Base-by-base conservation (phyloP, 108 stramenopile species). In the Discostella pseudostelligera region DNA sequence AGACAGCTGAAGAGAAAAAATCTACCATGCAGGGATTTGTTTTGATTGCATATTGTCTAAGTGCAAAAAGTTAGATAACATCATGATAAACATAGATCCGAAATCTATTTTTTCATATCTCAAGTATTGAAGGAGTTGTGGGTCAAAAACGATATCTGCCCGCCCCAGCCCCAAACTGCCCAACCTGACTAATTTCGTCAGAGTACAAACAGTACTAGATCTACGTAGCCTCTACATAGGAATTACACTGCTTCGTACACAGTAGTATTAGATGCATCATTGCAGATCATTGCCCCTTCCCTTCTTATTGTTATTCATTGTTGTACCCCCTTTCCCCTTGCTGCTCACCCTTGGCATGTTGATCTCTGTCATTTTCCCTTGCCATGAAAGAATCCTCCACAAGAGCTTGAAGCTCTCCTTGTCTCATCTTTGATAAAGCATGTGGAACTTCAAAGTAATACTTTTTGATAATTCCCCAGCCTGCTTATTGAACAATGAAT, bases 401-500 rank as follows among this genome's bases (percentile, higher is more conserved):
- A 7, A 47, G 6, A n/a, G 21, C 46, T 20, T 21, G 20, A 17
- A 17, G 13, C 17, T 47, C 46, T 17, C 16, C 46, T 0, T n/a
- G 16, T 7, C 20, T 16, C 21, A 21, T 14, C 16, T 47, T 17
- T 47, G 46, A 47, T n/a, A 21, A 21, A 20, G 7, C 21, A 16
- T 11, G 13, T 17, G 46, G 17, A 47, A 21, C 46, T 47, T 47
- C 46, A 47, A 47, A 47, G 46, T 47, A 47, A 47, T 17, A 47
- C 16, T 47, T 47, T n/a, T n/a, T n/a, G n/a, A n/a, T n/a, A n/a
- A n/a, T n/a, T n/a, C n/a, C n/a, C n/a, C n/a, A n/a, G n/a, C n/a
- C n/a, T n/a, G n/a, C n/a, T n/a, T n/a, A n/a, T n/a, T n/a, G n/a
- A n/a, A n/a, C n/a, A n/a, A n/a, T n/a, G n/a, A n/a, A 17, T 14